Percentiles rank a stretch among this genome's conserved stretches.
Evolutionary conservation across 306 rosid genomes (phyloP).

Genomic region (Rosa persica): DNA sequence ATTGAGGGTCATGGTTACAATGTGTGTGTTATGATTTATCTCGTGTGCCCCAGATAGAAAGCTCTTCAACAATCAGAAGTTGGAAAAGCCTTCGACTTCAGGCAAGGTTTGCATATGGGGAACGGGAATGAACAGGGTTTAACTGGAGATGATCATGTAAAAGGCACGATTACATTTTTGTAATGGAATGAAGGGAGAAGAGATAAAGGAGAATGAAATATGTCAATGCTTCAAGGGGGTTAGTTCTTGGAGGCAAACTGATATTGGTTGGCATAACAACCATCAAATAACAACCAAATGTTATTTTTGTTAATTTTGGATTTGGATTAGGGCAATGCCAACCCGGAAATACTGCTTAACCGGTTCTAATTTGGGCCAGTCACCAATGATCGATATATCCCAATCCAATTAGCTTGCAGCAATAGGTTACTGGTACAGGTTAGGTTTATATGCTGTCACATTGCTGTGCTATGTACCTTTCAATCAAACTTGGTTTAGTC

Average conservation of each 20-base stretch:
- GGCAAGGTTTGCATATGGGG: conserved; percentile 20
- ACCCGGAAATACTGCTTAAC: conserved; percentile 41
- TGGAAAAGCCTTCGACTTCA: conserved; percentile 5
- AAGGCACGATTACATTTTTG: conserved; percentile 8
- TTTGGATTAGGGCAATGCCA: conserved; percentile 20
- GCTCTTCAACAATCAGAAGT: conserved; percentile 14
- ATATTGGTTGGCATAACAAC: conserved; percentile 10
- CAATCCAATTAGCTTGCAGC: conserved; percentile 10
- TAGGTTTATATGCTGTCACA: not conserved
- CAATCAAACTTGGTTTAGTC: not conserved
- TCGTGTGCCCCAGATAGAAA: conserved; percentile 17
- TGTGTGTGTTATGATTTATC: not conserved
- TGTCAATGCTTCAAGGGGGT: not conserved
- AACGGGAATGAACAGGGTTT: conserved; percentile 18
- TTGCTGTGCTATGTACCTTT: conserved; percentile 5
- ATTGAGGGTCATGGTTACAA: conserved; percentile 54
- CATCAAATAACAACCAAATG: conserved; percentile 7
- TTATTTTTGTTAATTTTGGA: conserved; percentile 18
- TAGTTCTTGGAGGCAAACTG: conserved; percentile 5
- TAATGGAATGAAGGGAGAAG: conserved; percentile 8
- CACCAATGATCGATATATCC: not conserved
- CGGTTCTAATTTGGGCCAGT: conserved; percentile 37
- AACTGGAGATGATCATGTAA: conserved; percentile 20
- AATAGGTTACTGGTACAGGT: not conserved
- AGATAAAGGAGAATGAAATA: conserved; percentile 24